These are phyloP conservation scores for Aspergillus sp. DNA, from an alignment of 2,329 filamentous ascomycete species.

Conservation along the genomic window DNA sequence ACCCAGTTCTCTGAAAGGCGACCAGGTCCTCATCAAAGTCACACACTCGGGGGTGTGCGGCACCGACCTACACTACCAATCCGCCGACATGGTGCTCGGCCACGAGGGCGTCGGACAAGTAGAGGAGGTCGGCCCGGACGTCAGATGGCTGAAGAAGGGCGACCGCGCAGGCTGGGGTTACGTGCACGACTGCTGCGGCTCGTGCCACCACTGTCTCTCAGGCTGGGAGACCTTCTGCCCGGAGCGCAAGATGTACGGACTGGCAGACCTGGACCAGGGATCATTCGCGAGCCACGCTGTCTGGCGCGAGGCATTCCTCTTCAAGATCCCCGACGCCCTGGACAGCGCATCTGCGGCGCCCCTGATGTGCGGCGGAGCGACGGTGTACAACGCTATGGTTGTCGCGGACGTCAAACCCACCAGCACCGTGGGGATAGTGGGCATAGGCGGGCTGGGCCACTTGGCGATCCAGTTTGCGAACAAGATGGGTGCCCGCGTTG, in stretches of 20 bases:
- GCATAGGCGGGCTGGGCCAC: constrained; percentile 67
- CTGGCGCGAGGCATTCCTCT: constrained; percentile 42
- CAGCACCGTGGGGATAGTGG: constrained; percentile 63
- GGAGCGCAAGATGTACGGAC: constrained; percentile 37
- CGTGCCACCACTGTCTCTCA: constrained; percentile 36
- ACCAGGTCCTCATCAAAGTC: constrained; percentile 60
- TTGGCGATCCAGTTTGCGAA: constrained; percentile 69
- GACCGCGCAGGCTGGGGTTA: constrained; percentile 47
- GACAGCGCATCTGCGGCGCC: constrained; percentile 32
- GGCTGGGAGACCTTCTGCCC: constrained; percentile 35
- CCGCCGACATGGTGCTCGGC: constrained; percentile 36
- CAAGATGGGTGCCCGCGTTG: constrained; percentile 63
- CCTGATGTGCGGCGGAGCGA: constrained; percentile 41
- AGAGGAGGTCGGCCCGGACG: constrained; percentile 30
- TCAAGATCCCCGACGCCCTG: constrained; percentile 34
- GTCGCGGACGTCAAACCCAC: constrained; percentile 24
- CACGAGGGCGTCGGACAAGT: constrained; percentile 42
- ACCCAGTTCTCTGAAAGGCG: constrained; percentile 18
- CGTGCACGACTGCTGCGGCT: constrained; percentile 37
- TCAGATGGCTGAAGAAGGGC: constrained; percentile 37
- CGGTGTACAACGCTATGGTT: constrained; percentile 33
- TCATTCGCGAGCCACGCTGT: constrained; percentile 39
- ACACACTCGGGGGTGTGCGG: constrained; percentile 63
- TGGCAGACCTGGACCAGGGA: constrained; percentile 37
- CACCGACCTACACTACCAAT: constrained; percentile 50